Base-by-base conservation (phyloP, 495 filamentous ascomycete genomes). In the Penicillium argentinense region DNA sequence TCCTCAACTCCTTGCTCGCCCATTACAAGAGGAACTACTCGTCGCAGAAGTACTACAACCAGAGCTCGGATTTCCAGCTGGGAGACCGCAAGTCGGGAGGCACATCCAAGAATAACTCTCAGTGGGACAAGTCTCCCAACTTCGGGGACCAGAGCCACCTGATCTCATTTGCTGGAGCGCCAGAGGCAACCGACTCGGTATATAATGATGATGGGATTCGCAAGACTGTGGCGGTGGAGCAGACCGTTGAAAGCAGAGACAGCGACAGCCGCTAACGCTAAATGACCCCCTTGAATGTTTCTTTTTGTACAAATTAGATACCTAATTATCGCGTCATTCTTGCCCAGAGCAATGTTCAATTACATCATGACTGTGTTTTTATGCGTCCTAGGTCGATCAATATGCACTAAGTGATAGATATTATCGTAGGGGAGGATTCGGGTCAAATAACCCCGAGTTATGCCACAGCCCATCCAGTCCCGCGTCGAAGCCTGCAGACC, bases 401-500 rank as follows among this genome's bases (percentile, higher is more conserved):
- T n/a, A n/a, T n/a, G n/a, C n/a, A n/a, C n/a, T n/a, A n/a, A 18
- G 33, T 2, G 33, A 18, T 7, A 9, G 7, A 17, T n/a, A 0
- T 36, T 51, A 61, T 24, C 58, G 42, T 16, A 59, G 22, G 1
- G 45, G 22, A 8, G 51, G 43, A 22, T 57, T 60, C 1, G 47
- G 37, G 39, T 63, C 60, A 40, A 63, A 63, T 6, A 63, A 36
- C 7, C 60, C 60, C 4, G 60, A 63, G 39, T 63, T 47, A 33
- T 50, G 55, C 60, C 60, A 63, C 12, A 63, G 47, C 29, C 60
- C 61, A 40, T 73, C 69, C 28, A 66, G 57, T 1, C 71, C 67
- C 9, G 58, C 57, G 46, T 68, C 67, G 47, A 74, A 70, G 2
- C 67, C 67, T 17, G 59, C 51, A 7, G 69, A 66, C 71, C 69